Evolutionary conservation across 768 basidiomycete genomes (phyloP), one percentile per base, ranked within the genome.

Genomic region (Crassisporium funariophilum): DNA sequence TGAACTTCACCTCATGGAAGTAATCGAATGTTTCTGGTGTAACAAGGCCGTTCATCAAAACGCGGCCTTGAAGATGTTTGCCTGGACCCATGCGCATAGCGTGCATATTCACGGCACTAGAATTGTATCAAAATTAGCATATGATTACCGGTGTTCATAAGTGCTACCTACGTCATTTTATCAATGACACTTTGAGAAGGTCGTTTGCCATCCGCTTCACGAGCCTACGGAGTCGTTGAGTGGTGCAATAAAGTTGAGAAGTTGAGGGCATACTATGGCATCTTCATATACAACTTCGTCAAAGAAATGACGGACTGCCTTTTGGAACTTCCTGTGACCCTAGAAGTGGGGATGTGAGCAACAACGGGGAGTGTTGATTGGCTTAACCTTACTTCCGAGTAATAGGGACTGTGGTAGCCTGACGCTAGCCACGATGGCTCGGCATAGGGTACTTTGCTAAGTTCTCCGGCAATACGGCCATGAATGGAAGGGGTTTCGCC

Each of bases 51-150:
- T 79, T 82, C 77, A 93, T 84, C n/a, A 99, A 72, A 9, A 69
- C 78, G 12, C 81, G 77, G 4, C 95, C 95, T 63, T 86, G 76
- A 9, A 98, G 78, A 58, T 98, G 94, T 64, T 93, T 92, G 16
- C 92, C 93, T 7, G 95, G 95, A 16, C 95, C 95, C 71, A 95
- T 69, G 22, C 93, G 82, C 95, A 98, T 97, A 11, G 91, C 88
- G 60, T 92, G 87, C 36, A 97, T 54, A 55, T 91, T 83, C 27
- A 82, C 27, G 23, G 77, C 82, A 17, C 84, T 86, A 41, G 13
- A 47, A 21, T 15, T n/a, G 9, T 25, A n/a, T 33, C 2, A 17
- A 4, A 33, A 15, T 34, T 12, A 46, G 15, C 15, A 11, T 13
- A 5, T 20, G 21, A 24, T 15, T 42, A 29, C 29, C 31, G 9